A percentile compares a stretch with the other conserved stretches of the same genome.
phyloP scores from a whole-genome alignment of 2,329 filamentous ascomycete genomes.

The Aureobasidium melanogenum region DNA sequence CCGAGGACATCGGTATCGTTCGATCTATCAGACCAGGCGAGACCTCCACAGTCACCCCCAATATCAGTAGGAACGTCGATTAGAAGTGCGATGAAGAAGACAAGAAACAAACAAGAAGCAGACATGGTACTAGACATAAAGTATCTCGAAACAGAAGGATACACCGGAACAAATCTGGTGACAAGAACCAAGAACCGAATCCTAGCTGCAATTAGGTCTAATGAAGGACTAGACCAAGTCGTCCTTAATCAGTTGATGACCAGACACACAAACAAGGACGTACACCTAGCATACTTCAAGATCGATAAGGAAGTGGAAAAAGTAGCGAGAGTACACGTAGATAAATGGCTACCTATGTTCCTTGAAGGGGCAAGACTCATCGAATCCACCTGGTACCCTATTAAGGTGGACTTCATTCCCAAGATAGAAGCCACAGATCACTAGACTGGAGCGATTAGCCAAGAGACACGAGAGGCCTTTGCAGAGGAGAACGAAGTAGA shows the following conservation, averaged over 20 bases:
- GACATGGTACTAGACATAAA: constrained; percentile 9
- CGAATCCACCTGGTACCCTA: constrained; percentile 4
- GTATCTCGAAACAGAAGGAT: neutral
- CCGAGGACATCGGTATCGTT: neutral
- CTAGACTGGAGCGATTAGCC: neutral
- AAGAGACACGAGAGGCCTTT: constrained; percentile 5
- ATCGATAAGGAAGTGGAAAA: constrained; percentile 7
- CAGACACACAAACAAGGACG: constrained; percentile 9
- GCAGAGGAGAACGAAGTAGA: constrained; percentile 6
- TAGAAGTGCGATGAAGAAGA: constrained; percentile 9
- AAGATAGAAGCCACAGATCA: neutral
- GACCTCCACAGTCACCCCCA: neutral
- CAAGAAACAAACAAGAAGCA: constrained; percentile 1
- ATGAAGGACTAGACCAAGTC: constrained; percentile 1
- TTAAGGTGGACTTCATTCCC: constrained; percentile 1
- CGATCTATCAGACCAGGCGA: neutral
- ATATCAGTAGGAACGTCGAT: constrained; percentile 6
- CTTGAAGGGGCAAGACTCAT: constrained; percentile 9
- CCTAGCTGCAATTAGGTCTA: constrained; percentile 2
- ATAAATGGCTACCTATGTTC: neutral
- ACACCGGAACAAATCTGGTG: neutral
- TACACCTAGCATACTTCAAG: constrained; percentile 4
- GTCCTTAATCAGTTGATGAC: constrained; percentile 5
- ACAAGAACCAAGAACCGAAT: constrained; percentile 1
- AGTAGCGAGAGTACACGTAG: constrained; percentile 5